Evolutionary conservation across 805 yeast genomes (phyloP), one percentile per base, ranked within the genome.

Genomic region (Pichia nakasei): DNA sequence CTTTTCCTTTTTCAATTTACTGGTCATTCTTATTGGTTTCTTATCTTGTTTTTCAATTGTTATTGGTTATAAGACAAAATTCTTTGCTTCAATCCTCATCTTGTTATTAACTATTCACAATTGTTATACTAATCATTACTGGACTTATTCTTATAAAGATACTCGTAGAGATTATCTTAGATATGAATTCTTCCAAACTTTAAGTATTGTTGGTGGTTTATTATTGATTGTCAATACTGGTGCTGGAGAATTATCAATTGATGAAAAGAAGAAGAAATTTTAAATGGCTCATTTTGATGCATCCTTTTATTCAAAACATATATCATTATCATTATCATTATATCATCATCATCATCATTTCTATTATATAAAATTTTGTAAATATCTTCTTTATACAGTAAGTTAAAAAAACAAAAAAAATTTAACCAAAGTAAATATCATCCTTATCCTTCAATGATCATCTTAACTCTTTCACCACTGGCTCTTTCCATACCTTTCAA

Each of bases 181-280:
- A 64, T 93, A 89, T 64, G 97, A 89, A 65, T 85, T 85, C 64
- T 91, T 84, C 75, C 98, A 93, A 69, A 87, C 95, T 34, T 72
- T 91, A 60, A 83, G 95, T 46, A 91, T 91, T 60, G 89, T 91
- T 41, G 98, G 98, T 46, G 98, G 97, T 1, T 75, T 91, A 50
- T 67, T 91, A 49, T 69, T 93, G 52, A 85, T 93, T 48, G 96
- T 86, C 47, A 87, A 85, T 66, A 86, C 96, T 4, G 98, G 98
- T 49, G 97, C 97, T 26, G 98, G 98, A 41, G 89, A 85, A 55
- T 72, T 91, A 51, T 85, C 95, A 22, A 68, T 91, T 46, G 98
- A 91, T 59, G 97, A 88, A 64, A 91, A 93, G 82, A 89, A 91
- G 72, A 91, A 91, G 72, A 52, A 44, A 32, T 52, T 42, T 38